These are phyloP conservation scores for Periconia macrospinosa DNA, from an alignment of 2,329 filamentous ascomycete species.

Conservation along the genomic window DNA sequence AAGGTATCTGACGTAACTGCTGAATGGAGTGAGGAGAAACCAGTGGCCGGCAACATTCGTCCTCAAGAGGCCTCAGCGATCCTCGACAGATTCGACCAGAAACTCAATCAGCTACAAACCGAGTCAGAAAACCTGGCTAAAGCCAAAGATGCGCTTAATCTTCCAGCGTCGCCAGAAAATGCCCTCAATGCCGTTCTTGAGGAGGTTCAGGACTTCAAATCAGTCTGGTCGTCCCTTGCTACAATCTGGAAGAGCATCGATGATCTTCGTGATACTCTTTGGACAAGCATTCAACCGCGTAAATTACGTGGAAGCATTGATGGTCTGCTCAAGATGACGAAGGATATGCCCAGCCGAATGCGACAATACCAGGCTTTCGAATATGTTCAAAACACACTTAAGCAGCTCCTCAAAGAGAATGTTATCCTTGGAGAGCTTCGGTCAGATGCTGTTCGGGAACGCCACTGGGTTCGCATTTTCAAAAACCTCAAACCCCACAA, in stretches of 20 bases:
- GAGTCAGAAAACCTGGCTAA: conserved; percentile 93
- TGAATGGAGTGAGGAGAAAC: conserved; percentile 96
- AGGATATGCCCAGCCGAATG: conserved; percentile 99
- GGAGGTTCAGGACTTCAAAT: conserved; percentile 98
- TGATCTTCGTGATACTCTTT: conserved; percentile 86
- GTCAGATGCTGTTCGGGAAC: conserved; percentile 92
- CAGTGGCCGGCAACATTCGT: conserved; percentile 89
- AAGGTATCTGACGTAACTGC: conserved; percentile 82
- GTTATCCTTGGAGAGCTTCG: conserved; percentile 85
- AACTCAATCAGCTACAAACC: conserved; percentile 80
- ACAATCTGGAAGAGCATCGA: conserved; percentile 97
- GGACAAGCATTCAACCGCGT: conserved; percentile 92
- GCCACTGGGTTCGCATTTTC: conserved; percentile 98
- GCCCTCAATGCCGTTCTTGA: conserved; percentile 85
- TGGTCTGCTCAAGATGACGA: conserved; percentile 93
- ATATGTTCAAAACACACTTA: conserved; percentile 89
- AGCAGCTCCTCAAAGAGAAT: conserved; percentile 89
- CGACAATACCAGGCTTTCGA: conserved; percentile 99
- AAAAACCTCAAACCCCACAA: conserved; percentile 91
- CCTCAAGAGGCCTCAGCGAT: conserved; percentile 86
- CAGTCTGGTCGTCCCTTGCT: conserved; percentile 92
- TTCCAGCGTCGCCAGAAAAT: conserved; percentile 77
- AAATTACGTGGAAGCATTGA: conserved; percentile 91
- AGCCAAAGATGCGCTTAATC: conserved; percentile 93
- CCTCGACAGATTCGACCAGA: conserved; percentile 77